Evolutionary conservation across 2,329 filamentous ascomycete species (phyloP).

Genomic region (Parastagonospora nodorum): DNA sequence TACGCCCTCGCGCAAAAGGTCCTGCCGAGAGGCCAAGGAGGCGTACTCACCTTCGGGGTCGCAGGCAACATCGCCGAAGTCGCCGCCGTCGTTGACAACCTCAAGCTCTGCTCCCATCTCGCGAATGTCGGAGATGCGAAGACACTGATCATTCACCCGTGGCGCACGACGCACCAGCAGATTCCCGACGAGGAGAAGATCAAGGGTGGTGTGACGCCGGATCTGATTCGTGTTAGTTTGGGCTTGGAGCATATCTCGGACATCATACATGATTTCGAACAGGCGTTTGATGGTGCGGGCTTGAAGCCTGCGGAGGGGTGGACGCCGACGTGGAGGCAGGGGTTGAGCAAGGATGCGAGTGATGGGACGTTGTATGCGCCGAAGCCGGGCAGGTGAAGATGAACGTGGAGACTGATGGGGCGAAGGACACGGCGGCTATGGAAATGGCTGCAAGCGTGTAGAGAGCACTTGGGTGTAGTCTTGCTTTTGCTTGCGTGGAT

Average conservation of each 20-base stretch:
- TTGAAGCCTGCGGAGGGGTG: slow-evolving; percentile 14
- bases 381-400: slow-evolving; percentile 4
- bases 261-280: slow-evolving; percentile 29
- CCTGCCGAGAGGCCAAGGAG: slow-evolving; percentile 26
- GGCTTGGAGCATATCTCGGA: slow-evolving; percentile 26
- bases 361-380: slow-evolving; percentile 22
- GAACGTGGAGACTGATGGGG: not conserved
- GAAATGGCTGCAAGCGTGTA: slow-evolving; percentile 5
- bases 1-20: slow-evolving; percentile 23
- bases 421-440: slow-evolving; percentile 1
- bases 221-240: slow-evolving; percentile 24
- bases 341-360: slow-evolving; percentile 15
- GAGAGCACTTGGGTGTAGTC: too few relatives aligned
- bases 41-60: slow-evolving; percentile 31
- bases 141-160: slow-evolving; percentile 34
- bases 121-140: slow-evolving; percentile 39
- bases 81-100: slow-evolving; percentile 26
- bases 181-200: slow-evolving; percentile 30
- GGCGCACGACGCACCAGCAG: slow-evolving; percentile 32
- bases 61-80: slow-evolving; percentile 28
- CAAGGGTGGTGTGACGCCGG: slow-evolving; percentile 23
- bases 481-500: too few relatives aligned
- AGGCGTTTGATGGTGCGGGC: slow-evolving; percentile 17
- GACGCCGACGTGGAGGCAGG: slow-evolving; percentile 18
- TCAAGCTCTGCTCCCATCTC: slow-evolving; percentile 29